Evolutionary conservation across 768 basidiomycete genomes (phyloP).

Genomic region (Xanthoconium stramineum): DNA sequence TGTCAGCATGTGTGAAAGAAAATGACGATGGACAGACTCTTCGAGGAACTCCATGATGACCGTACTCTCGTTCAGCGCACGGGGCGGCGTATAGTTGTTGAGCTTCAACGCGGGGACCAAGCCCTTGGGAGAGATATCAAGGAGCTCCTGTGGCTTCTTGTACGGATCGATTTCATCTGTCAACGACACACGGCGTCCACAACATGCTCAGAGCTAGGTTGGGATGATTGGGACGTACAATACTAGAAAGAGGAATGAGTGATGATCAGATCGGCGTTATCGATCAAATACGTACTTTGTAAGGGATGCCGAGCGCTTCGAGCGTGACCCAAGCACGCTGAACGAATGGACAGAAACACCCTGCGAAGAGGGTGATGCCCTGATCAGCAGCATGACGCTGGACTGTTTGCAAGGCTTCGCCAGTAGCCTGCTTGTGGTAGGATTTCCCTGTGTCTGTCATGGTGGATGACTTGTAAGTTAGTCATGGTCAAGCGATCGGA

Average conservation of each 20-base stretch:
- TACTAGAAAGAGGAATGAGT: constrained; percentile 28
- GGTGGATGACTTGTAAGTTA: not conserved
- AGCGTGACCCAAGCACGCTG: constrained; percentile 78
- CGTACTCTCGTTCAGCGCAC: constrained; percentile 73
- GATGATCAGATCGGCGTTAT: not conserved
- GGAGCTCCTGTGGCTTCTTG: constrained; percentile 73
- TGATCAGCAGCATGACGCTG: constrained; percentile 43
- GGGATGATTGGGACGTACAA: constrained; percentile 28
- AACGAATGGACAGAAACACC: constrained; percentile 81
- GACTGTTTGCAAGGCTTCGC: constrained; percentile 55
- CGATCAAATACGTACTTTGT: constrained; percentile 48
- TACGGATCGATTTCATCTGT: constrained; percentile 81
- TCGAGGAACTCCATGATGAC: constrained; percentile 78
- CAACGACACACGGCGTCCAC: not conserved
- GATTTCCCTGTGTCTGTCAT: constrained; percentile 37
- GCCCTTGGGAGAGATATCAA: constrained; percentile 81
- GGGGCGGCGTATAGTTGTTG: constrained; percentile 49
- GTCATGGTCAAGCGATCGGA: too few species aligned
- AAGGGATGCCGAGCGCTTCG: constrained; percentile 66
- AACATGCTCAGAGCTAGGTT: not conserved
- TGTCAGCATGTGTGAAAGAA: too few species aligned
- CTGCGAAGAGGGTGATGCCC: constrained; percentile 65
- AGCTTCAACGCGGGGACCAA: constrained; percentile 71
- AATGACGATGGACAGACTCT: constrained; percentile 45
- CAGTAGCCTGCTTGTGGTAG: constrained; percentile 43